Percentiles rank a stretch among this genome's conserved stretches.
These are phyloP conservation scores for Calonectria henricotiae DNA, from an alignment of 2,329 filamentous ascomycete genomes.

Conservation along the genomic window DNA sequence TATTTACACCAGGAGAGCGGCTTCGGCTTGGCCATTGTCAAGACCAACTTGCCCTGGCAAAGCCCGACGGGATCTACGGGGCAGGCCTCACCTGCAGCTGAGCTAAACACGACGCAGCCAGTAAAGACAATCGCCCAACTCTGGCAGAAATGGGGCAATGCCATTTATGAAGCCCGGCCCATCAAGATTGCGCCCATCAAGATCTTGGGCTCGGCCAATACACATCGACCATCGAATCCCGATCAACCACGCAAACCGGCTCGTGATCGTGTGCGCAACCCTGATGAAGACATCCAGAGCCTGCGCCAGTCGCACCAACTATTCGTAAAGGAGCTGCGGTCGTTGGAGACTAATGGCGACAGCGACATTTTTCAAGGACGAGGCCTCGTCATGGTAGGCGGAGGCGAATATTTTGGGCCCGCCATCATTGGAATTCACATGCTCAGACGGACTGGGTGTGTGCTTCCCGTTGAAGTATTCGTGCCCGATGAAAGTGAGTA, in stretches of 20 bases:
- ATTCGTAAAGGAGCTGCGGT: conserved; percentile 26
- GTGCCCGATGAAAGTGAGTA: conserved; percentile 34
- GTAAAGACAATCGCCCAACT: conserved; percentile 2
- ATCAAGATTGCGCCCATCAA: neutral
- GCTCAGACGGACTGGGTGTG: conserved; percentile 33
- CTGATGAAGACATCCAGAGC: conserved; percentile 24
- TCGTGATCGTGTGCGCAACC: conserved; percentile 12
- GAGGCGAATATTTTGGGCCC: conserved; percentile 38
- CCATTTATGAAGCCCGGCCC: conserved; percentile 28
- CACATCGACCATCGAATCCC: conserved; percentile 9
- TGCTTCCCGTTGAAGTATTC: conserved; percentile 35
- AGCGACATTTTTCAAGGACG: conserved; percentile 21
- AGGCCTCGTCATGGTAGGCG: conserved; percentile 38
- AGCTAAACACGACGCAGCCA: neutral
- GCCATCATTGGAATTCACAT: conserved; percentile 38
- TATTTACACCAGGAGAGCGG: conserved; percentile 16
- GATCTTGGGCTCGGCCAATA: conserved; percentile 13
- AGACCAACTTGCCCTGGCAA: conserved; percentile 2
- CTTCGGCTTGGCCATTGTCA: conserved; percentile 4
- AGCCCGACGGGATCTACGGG: too few relatives aligned
- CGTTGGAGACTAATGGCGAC: neutral
- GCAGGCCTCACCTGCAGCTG: neutral
- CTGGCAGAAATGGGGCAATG: conserved; percentile 32
- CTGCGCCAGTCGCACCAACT: conserved; percentile 19
- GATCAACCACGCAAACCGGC: conserved; percentile 20